Evolutionary conservation across 2,329 filamentous ascomycete species (phyloP).

Genomic region (Xenoacremonium recifei): DNA sequence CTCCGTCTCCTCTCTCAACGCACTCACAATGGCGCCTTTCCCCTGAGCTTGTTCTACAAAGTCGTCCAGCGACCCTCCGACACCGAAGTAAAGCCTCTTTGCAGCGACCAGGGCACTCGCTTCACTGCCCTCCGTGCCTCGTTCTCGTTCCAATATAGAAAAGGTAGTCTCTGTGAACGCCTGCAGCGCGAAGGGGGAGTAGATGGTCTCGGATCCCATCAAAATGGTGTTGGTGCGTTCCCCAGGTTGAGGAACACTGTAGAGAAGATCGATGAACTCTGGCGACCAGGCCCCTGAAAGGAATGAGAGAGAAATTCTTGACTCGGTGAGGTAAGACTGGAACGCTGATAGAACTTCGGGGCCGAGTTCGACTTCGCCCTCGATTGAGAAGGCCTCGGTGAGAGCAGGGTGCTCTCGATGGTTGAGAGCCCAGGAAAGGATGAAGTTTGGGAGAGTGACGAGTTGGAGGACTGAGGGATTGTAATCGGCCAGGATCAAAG

Average conservation of each 20-base stretch:
- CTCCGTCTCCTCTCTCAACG: conserved; percentile 57
- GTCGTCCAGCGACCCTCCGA: conserved; percentile 77
- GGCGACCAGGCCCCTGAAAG: conserved; percentile 74
- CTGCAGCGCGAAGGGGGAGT: conserved; percentile 68
- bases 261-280: conserved; percentile 61
- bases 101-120: conserved; percentile 69
- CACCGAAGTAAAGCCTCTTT: conserved; percentile 81
- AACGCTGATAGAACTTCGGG: conserved; percentile 59
- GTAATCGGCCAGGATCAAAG: conserved; percentile 74
- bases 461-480: conserved; percentile 75
- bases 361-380: conserved; percentile 64
- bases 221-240: conserved; percentile 45
- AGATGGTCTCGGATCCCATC: conserved; percentile 79
- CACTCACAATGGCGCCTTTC: conserved; percentile 47
- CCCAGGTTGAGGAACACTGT: conserved; percentile 23
- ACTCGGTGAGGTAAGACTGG: conserved; percentile 46
- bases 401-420: conserved; percentile 35
- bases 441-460: conserved; percentile 75
- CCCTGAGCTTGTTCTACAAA: conserved; percentile 56
- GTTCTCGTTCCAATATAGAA: conserved; percentile 51
- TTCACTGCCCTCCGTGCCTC: conserved; percentile 31
- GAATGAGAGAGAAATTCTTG: conserved; percentile 59
- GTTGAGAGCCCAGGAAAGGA: conserved; percentile 65
- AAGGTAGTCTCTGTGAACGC: conserved; percentile 69
- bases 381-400: conserved; percentile 45